Base-by-base conservation (phyloP, 805 yeast genomes). In the Lachancea meyersii region DNA sequence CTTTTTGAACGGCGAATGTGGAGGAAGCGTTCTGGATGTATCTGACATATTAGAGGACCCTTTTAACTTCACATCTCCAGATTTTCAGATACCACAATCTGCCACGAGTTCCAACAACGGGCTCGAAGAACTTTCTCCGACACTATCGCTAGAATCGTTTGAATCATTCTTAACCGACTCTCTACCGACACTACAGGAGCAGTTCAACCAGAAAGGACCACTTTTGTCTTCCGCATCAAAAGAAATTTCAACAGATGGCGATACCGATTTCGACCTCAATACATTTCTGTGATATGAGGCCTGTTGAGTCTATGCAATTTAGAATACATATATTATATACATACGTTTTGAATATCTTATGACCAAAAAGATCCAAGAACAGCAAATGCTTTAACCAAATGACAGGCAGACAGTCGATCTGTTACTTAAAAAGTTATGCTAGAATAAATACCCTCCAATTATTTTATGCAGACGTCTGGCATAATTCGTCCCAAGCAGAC, bases 401-500 rank as follows among this genome's bases (percentile, higher is more conserved):
- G n/a, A n/a, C n/a, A n/a, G n/a, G n/a, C n/a, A n/a, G n/a, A n/a
- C n/a, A n/a, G n/a, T n/a, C n/a, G n/a, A n/a, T n/a, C n/a, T n/a
- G n/a, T n/a, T n/a, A 10, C 10, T 23, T 10, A 6, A 7, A 23
- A 10, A 23, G 26, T 10, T 6, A 23, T 23, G 9, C 6, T 10
- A 23, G 6, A 7, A 7, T 10, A 23, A 7, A 23, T 7, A 23
- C 6, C 13, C 28, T 11, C 13, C 10, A 10, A 13, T 14, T 10
- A 6, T 6, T 6, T 23, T 32, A 11, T 4, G 23, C 10, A 5
- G 35, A 9, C 13, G 22, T 5, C 14, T 34, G 20, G 22, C 45
- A 42, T 16, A 42, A 48, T 17, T 53, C 47, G 14, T 35, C 38
- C 63, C 63, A 58, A 17, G 51, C 48, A 17, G 45, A 35, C 6